phyloP scores from a whole-genome alignment of 2,329 filamentous ascomycete genomes.

The Amylocarpus encephaloides region DNA sequence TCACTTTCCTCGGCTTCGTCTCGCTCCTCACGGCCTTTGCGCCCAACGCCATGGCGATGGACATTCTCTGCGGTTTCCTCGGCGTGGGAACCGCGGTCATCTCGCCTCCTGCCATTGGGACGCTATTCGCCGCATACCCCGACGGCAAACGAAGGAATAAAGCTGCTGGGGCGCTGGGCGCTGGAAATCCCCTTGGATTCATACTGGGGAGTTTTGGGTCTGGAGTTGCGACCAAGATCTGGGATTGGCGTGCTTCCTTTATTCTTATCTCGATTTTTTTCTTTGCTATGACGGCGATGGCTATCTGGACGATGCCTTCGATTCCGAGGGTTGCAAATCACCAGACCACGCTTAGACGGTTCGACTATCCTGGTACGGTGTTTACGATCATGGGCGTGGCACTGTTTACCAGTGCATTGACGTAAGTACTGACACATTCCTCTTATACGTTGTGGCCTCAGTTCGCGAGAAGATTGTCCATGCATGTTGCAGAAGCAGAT shows the following conservation, averaged over 20 bases:
- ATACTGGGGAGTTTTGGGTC: conserved; percentile 48
- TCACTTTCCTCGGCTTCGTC: conserved; percentile 52
- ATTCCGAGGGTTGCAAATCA: conserved; percentile 36
- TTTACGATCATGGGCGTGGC: conserved; percentile 21
- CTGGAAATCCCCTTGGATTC: conserved; percentile 37
- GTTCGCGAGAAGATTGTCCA: no score
- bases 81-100: conserved; percentile 59
- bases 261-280: conserved; percentile 59
- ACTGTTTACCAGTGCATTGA: conserved; percentile 21
- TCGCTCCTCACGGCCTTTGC: conserved; percentile 54
- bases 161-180: conserved; percentile 55
- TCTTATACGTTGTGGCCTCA: not conserved
- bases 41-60: conserved; percentile 50
- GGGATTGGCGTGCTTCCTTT: conserved; percentile 58
- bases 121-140: conserved; percentile 58
- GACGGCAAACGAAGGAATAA: conserved; percentile 53
- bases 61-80: conserved; percentile 57
- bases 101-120: conserved; percentile 57
- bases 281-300: conserved; percentile 49
- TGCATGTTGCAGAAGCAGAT: no score
- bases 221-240: conserved; percentile 54
- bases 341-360: conserved; percentile 8
- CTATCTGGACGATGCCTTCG: conserved; percentile 56
- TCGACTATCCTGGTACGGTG: conserved; percentile 24
- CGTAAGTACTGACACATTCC: conserved; percentile 15